Evolutionary conservation across 164 flowering plant species (phyloP).

Genomic region (Kalanchoe fedtschenkoi): DNA sequence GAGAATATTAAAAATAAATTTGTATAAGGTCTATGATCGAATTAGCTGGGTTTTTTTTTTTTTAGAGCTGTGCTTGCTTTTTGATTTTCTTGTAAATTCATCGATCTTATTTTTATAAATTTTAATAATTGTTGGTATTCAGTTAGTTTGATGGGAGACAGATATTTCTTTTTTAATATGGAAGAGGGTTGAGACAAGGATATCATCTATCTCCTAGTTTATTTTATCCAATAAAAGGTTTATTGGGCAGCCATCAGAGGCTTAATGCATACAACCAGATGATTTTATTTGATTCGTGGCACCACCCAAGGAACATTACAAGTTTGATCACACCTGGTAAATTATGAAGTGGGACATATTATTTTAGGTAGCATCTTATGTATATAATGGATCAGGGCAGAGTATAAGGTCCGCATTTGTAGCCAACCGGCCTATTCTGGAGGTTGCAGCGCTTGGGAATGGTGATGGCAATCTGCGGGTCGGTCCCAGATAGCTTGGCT

Average conservation of each 20-base stretch:
- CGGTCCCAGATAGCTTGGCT: constrained; percentile 39
- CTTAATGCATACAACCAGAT: neutral
- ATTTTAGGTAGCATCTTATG: neutral
- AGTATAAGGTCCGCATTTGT: constrained; percentile 20
- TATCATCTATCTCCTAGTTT: no score
- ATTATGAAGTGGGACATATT: neutral
- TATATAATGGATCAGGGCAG: neutral
- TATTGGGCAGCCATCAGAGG: neutral
- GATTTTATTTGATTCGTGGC: neutral
- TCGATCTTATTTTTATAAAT: no score
- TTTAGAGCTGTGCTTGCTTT: no score
- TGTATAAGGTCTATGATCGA: no score
- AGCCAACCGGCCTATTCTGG: constrained; percentile 51
- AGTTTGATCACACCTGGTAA: neutral
- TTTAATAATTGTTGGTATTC: no score
- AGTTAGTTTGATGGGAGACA: no score
- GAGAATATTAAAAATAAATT: no score
- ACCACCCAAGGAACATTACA: neutral
- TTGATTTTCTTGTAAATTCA: no score
- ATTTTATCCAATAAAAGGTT: no score
- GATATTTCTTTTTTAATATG: no score
- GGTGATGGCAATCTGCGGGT: constrained; percentile 47
- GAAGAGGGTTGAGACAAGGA: no score
- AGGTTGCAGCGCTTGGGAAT: constrained; percentile 70
- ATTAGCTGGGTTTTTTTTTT: no score